phyloP scores from a whole-genome alignment of 1,139 yeast species.

The Ogataea hybrid region DNA sequence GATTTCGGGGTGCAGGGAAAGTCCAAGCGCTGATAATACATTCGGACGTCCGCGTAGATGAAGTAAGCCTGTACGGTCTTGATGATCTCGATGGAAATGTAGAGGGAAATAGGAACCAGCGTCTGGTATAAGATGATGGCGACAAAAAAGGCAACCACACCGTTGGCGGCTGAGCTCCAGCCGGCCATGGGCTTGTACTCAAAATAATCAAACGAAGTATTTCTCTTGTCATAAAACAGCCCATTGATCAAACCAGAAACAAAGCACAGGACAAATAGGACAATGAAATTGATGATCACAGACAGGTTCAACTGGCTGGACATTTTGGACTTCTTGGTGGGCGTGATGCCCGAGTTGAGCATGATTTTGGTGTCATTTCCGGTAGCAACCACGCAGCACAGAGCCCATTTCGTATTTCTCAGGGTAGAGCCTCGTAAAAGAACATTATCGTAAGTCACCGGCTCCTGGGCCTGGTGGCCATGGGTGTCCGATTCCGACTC shows the following conservation, averaged over 20 bases:
- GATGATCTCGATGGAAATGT: conserved; percentile 58
- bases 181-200: conserved; percentile 54
- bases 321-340: conserved; percentile 53
- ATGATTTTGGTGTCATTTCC: conserved; percentile 57
- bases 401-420: conserved; percentile 55
- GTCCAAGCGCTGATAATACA: conserved; percentile 53
- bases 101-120: conserved; percentile 58
- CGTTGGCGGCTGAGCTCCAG: conserved; percentile 46
- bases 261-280: conserved; percentile 50
- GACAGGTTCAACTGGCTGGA: conserved; percentile 51
- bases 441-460: conserved; percentile 48
- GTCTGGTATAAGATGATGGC: conserved; percentile 56
- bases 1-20: conserved; percentile 61
- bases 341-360: conserved; percentile 57
- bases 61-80: conserved; percentile 58
- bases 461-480: conserved; percentile 34
- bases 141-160: conserved; percentile 50
- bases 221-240: conserved; percentile 38
- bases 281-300: conserved; percentile 46
- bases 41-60: conserved; percentile 48
- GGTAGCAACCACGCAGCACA: conserved; percentile 51
- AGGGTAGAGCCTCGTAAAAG: conserved; percentile 51
- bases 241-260: conserved; percentile 54
- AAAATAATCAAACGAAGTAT: conserved; percentile 41
- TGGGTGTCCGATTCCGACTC: conserved; percentile 25